Evolutionary conservation across 805 yeast species (phyloP).

Genomic region (Clavispora fructus): DNA sequence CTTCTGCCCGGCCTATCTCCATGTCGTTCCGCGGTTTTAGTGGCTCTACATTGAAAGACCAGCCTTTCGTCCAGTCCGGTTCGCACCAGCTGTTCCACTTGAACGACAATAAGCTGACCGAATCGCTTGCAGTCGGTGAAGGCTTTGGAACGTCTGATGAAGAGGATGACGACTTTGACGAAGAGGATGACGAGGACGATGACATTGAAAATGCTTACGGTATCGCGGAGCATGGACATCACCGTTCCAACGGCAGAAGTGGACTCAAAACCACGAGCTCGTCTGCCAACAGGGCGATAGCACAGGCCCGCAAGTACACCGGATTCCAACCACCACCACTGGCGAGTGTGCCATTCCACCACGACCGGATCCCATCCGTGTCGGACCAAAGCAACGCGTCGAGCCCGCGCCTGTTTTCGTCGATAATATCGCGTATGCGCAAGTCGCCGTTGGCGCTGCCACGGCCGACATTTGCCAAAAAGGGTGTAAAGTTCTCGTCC

Average conservation of each 20-base stretch:
- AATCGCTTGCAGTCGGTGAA: conserved; percentile 31
- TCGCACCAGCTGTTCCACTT: conserved; percentile 40
- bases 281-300: background rate
- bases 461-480: conserved; percentile 2
- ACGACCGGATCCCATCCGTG: conserved; percentile 27
- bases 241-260: too few relatives aligned
- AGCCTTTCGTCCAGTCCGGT: conserved; percentile 17
- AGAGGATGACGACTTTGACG: conserved; percentile 17
- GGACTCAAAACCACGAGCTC: conserved; percentile 1
- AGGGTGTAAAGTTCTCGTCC: conserved; percentile 64
- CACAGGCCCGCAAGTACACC: conserved; percentile 2
- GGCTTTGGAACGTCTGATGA: conserved; percentile 31
- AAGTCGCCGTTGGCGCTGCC: conserved; percentile 15
- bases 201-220: too few relatives aligned
- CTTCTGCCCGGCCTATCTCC: conserved; percentile 33
- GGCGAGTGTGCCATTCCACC: conserved; percentile 19
- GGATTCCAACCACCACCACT: conserved; percentile 14
- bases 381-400: conserved; percentile 22
- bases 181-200: conserved; percentile 8
- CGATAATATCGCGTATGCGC: conserved; percentile 26
- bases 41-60: conserved; percentile 45
- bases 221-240: too few relatives aligned
- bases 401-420: conserved; percentile 29
- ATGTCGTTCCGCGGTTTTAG: conserved; percentile 59
- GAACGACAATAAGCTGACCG: conserved; percentile 23